Evolutionary conservation across 306 rosid genomes (phyloP).

Genomic region (Delonix regia): DNA sequence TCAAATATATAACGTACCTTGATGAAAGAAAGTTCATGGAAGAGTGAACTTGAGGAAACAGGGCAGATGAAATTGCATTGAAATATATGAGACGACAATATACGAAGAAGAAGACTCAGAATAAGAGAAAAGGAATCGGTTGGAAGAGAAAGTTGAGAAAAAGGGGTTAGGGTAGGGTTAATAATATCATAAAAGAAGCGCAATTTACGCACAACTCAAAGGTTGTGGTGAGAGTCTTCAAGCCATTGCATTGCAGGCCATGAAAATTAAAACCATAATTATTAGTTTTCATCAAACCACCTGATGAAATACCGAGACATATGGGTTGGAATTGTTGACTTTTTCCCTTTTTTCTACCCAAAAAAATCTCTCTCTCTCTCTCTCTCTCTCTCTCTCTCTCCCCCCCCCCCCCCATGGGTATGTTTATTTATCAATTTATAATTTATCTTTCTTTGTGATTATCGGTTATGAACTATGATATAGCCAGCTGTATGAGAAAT

Average conservation of each 20-base stretch:
- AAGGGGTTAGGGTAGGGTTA: slow-evolving; percentile 23
- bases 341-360: slow-evolving; percentile 27
- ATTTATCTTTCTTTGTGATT: background rate
- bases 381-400: no score
- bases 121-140: slow-evolving; percentile 21
- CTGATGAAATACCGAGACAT: slow-evolving; percentile 33
- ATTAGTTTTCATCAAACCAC: slow-evolving; percentile 24
- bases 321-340: slow-evolving; percentile 40
- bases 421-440: no score
- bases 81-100: slow-evolving; percentile 31
- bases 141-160: slow-evolving; percentile 36
- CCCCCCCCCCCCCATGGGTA: no score
- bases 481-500: background rate
- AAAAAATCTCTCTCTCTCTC: no score
- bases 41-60: slow-evolving; percentile 43
- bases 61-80: slow-evolving; percentile 32
- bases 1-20: slow-evolving; percentile 59
- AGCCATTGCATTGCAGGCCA: slow-evolving; percentile 44
- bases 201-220: slow-evolving; percentile 39
- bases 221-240: slow-evolving; percentile 25
- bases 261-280: slow-evolving; percentile 31
- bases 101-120: slow-evolving; percentile 36
- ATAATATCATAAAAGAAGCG: slow-evolving; percentile 41
- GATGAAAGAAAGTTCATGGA: slow-evolving; percentile 50
- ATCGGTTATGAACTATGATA: background rate